Conservation (phyloP, 805 yeast species). For the Nakazawaea ambrosiae region DNA sequence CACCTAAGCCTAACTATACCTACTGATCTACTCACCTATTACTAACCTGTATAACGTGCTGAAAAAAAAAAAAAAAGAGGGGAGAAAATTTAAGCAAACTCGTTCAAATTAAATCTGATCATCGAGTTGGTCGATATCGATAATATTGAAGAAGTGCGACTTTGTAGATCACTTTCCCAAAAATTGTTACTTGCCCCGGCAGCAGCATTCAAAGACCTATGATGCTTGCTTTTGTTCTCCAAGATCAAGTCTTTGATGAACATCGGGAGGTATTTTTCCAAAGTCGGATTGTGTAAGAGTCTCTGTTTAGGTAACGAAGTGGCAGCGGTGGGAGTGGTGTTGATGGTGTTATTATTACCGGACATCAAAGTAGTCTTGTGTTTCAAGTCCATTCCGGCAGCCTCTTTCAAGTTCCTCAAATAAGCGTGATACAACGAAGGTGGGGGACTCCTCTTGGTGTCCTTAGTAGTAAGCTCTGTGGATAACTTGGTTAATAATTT, state of each 20-base stretch:
- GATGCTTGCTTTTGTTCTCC: constrained; percentile 2
- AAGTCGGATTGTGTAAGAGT: constrained; percentile 9
- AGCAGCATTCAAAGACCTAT: background rate
- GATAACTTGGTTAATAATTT: constrained; percentile 16
- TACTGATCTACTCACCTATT: too few relatives aligned
- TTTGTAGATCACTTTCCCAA: constrained; percentile 12
- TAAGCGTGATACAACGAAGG: constrained; percentile 1
- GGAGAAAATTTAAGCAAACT: background rate
- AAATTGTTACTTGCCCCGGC: constrained; percentile 4
- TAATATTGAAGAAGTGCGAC: constrained; percentile 10
- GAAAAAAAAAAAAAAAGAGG: too few relatives aligned
- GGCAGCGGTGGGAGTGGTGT: background rate
- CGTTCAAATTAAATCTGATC: constrained; percentile 8
- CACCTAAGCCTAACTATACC: too few relatives aligned
- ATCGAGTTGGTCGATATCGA: constrained; percentile 13
- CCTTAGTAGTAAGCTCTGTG: constrained; percentile 1
- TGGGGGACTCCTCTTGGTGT: background rate
- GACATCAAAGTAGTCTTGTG: background rate
- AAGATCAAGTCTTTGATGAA: constrained; percentile 12
- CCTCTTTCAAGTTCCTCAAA: constrained; percentile 2
- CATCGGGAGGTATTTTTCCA: constrained; percentile 13
- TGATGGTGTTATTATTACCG: too few relatives aligned
- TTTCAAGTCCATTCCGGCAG: background rate
- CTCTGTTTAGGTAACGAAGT: background rate
- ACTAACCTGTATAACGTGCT: too few relatives aligned